Evolutionary conservation across 768 basidiomycete species (phyloP).

Genomic region (Sarcomyxa edulis): DNA sequence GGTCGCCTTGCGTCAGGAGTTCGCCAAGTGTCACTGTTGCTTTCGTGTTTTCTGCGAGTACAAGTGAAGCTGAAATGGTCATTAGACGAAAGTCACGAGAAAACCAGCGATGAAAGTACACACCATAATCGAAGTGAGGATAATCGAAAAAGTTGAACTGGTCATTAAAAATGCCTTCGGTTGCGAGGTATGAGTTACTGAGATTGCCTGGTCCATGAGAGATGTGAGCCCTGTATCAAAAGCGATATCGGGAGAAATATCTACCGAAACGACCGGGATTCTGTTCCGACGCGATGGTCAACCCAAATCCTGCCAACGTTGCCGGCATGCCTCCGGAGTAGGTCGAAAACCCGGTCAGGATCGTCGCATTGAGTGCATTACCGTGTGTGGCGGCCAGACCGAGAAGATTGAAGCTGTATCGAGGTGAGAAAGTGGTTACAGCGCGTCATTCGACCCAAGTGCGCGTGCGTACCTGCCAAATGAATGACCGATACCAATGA

Average conservation of each 20-base stretch:
- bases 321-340: slow-evolving; percentile 5
- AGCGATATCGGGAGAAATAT: slow-evolving; percentile 1
- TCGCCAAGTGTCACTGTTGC: slow-evolving; percentile 16
- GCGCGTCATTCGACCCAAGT: too few species aligned
- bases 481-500: slow-evolving; percentile 20
- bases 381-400: slow-evolving; percentile 13
- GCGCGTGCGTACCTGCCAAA: slow-evolving; percentile 15
- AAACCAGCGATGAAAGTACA: background rate
- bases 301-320: slow-evolving; percentile 11
- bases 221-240: background rate
- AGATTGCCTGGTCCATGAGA: slow-evolving; percentile 8
- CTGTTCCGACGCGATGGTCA: slow-evolving; percentile 13
- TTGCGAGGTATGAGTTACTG: slow-evolving; percentile 12
- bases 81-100: slow-evolving; percentile 6
- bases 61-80: background rate
- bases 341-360: slow-evolving; percentile 16
- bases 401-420: slow-evolving; percentile 11
- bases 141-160: slow-evolving; percentile 15
- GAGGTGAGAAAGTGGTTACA: too few species aligned
- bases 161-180: slow-evolving; percentile 10
- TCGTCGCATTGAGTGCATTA: slow-evolving; percentile 13
- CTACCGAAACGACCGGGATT: slow-evolving; percentile 13
- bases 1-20: slow-evolving; percentile 12
- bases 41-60: slow-evolving; percentile 7
- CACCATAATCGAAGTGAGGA: slow-evolving; percentile 15